These are phyloP conservation scores for Tolypocladium guangdongense DNA, from an alignment of 2,329 filamentous ascomycete genomes.

Conservation along the genomic window DNA sequence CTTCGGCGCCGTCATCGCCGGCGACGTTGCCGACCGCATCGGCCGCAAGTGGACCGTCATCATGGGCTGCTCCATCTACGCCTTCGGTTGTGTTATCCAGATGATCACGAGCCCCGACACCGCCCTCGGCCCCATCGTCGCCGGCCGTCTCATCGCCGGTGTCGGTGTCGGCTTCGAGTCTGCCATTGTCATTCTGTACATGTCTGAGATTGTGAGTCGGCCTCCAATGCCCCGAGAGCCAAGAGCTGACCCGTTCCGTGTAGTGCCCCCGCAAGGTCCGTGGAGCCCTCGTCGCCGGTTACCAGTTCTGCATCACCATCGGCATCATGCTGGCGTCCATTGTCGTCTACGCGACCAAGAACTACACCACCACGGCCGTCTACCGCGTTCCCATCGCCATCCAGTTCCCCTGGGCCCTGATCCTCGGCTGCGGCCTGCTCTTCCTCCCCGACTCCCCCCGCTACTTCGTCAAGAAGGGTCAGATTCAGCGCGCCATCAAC, in stretches of 20 bases:
- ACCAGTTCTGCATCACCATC: constrained; percentile 76
- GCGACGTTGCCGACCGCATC: constrained; percentile 65
- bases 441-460: constrained; percentile 77
- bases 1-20: constrained; percentile 66
- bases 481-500: constrained; percentile 51
- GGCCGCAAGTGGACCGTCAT: constrained; percentile 66
- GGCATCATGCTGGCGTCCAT: constrained; percentile 66
- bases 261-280: constrained; percentile 57
- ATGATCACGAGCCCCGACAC: constrained; percentile 36
- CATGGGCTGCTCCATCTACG: constrained; percentile 60
- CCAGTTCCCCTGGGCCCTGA: constrained; percentile 71
- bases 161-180: constrained; percentile 73
- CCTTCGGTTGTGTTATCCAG: constrained; percentile 57
- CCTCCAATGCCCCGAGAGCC: too few relatives aligned
- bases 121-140: constrained; percentile 52
- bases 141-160: constrained; percentile 65
- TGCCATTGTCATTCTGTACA: constrained; percentile 74
- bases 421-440: constrained; percentile 61
- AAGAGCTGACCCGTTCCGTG: constrained; percentile 3
- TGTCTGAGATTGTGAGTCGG: constrained; percentile 61
- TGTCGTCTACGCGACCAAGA: constrained; percentile 61
- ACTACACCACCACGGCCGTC: constrained; percentile 48
- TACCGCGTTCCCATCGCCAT: constrained; percentile 75
- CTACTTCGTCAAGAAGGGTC: constrained; percentile 72
- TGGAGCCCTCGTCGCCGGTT: constrained; percentile 68